Base-by-base conservation (phyloP, 495 filamentous ascomycete genomes). In the Beverwykella pulmonaria region DNA sequence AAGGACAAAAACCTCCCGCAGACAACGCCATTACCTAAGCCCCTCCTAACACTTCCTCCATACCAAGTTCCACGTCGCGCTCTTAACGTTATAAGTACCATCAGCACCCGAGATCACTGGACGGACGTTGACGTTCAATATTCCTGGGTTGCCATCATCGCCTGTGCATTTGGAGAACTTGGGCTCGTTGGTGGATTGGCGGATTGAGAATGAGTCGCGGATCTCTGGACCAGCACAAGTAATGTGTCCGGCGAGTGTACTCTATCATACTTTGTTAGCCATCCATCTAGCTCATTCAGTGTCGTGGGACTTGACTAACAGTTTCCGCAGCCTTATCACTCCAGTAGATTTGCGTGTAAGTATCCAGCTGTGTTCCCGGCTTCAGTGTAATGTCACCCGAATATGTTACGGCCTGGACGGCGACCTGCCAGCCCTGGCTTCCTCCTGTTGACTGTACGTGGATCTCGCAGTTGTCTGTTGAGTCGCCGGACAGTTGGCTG, bases 91-190 rank as follows among this genome's bases (percentile, higher is more conserved):
- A 22, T 50, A 68, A 12, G 12, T 17, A 1, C 65, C 65, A 14
- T n/a, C 20, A 29, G 59, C 52, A 1, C 65, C 65, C 14, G 49
- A 19, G 10, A 68, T 39, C n/a, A 59, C 65, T 6, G 65, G 65
- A 22, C 65, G 44, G 27, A 50, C 26, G 48, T 68, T 68, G 20
- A 68, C 65, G 53, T 68, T 68, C 41, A 68, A 26, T 22, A 68
- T 68, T 9, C 65, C 65, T 15, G 59, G 59, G 34, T 58, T 50
- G 22, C 59, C 65, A 19, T 58, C 59, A n/a, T 25, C 25, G 25
- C 44, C 53, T 15, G 46, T 68, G 59, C 65, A 68, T 20, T 68
- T 58, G n/a, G 59, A 63, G 59, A 59, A 68, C 26, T 17, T 54
- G 20, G 39, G 52, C 15, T 56, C 34, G 19, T 23, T 39, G 3